Evolutionary conservation across 768 basidiomycete species (phyloP), one percentile per base, ranked within the genome.

Genomic region (Phlebiopsis flavidoalba): DNA sequence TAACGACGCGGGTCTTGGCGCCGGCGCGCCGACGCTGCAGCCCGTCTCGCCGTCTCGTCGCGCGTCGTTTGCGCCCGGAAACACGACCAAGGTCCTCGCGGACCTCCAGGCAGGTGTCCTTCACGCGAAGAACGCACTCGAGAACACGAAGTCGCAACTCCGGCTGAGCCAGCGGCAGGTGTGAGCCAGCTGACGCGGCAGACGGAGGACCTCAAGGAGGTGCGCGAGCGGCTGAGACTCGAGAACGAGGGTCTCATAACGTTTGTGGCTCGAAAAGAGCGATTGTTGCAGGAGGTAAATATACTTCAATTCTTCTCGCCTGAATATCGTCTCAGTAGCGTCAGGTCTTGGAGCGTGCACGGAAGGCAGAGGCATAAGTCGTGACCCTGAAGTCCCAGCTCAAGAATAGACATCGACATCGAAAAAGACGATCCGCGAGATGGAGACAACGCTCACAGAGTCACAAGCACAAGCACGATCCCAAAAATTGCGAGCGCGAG

Each of bases 171-270:
- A 95, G 70, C 78, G 92, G 60, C 87, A 84, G 52, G 93, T 94
- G 11, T 94, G 11, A 91, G 91, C 31, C 88, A 90, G 70, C 73
- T 94, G 47, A 93, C 92, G 43, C 77, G 92, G 48, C 90, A 91
- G 73, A 88, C 88, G 24, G 93, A 95, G 71, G 93, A 95, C 71
- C 71, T 94, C 70, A 94, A 93, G 71, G 93, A 95, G 71, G 88
- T 84, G 2, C 79, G 92, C 64, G 93, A 95, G 72, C 78, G 93
- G 52, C 73, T 94, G 63, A 74, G 91, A 59, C 69, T 92, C 53
- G 93, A 95, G 74, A 95, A 93, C 66, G 93, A 95, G 69, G 89
- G 88, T 2, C 72, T 95, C 65, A 93, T 67, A 91, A 92, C 63
- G 92, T 94, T n/a, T 17, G 89, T 95, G 22, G 84, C 91, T 31